Evolutionary conservation across 2,329 filamentous ascomycete genomes (phyloP).

Genomic region (Fusarium lyarnte): DNA sequence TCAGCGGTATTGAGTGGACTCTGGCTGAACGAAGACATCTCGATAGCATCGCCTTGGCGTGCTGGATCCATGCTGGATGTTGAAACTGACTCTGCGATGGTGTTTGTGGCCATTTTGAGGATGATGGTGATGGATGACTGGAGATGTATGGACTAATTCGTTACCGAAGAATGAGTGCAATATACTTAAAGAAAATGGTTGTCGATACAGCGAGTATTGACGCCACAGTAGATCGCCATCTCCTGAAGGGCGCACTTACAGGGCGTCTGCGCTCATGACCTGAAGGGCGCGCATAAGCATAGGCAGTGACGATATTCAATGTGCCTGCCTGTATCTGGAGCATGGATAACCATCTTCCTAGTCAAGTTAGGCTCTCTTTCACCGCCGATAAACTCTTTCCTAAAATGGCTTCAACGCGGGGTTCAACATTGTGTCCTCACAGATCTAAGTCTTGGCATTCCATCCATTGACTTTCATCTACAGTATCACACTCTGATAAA

Average conservation of each 20-base stretch:
- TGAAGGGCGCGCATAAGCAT: neutral
- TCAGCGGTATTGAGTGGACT: neutral
- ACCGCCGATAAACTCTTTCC: neutral
- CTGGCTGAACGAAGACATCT: neutral
- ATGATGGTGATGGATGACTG: no score
- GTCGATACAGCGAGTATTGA: no score
- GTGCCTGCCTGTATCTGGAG: no score
- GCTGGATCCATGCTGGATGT: neutral
- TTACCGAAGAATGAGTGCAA: no score
- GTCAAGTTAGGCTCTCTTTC: neutral
- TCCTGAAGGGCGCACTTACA: neutral
- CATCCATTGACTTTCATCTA: accelerated
- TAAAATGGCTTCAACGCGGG: neutral
- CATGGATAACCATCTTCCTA: neutral
- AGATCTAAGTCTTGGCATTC: neutral
- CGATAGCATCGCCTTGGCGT: neutral
- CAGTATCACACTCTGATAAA: accelerated
- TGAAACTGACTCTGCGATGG: neutral
- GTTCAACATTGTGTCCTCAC: neutral
- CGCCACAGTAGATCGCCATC: accelerated
- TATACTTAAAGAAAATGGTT: no score
- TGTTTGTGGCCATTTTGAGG: neutral
- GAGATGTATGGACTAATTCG: neutral
- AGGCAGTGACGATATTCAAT: neutral
- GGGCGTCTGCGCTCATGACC: neutral